Evolutionary conservation across 2,329 filamentous ascomycete species (phyloP).

Genomic region (Zasmidium citrigriseum): DNA sequence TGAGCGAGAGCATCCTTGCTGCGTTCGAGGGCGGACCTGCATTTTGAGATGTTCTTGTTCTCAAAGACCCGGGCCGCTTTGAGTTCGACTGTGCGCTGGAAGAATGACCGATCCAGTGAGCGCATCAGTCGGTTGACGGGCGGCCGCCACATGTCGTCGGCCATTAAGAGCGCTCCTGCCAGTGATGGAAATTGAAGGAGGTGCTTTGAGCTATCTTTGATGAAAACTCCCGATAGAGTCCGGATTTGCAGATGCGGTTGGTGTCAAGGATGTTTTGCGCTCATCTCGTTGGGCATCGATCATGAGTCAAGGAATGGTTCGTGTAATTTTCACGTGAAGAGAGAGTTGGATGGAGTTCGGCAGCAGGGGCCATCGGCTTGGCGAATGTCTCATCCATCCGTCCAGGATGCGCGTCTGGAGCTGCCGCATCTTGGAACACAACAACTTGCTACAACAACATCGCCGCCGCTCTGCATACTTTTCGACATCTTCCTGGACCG

Average conservation of each 20-base stretch:
- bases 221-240: too few relatives aligned
- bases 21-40: constrained; percentile 66
- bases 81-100: constrained; percentile 73
- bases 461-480: not conserved
- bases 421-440: not conserved
- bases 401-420: not conserved
- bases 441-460: not conserved
- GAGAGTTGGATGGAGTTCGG: not conserved
- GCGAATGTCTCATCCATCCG: not conserved
- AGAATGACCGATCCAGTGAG: constrained; percentile 79
- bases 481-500: not conserved
- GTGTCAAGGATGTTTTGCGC: not conserved
- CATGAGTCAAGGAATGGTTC: not conserved
- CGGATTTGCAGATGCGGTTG: not conserved
- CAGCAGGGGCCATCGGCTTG: not conserved
- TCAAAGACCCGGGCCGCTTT: constrained; percentile 78
- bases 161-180: constrained; percentile 15
- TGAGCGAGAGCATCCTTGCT: constrained; percentile 66
- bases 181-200: not conserved
- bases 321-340: not conserved
- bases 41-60: constrained; percentile 70
- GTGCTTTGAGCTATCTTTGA: constrained; percentile 16
- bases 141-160: constrained; percentile 67
- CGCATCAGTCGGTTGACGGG: constrained; percentile 79
- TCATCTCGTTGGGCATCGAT: not conserved